Evolutionary conservation across 441 rosid genomes (phyloP).

Genomic region (Croton setiger): DNA sequence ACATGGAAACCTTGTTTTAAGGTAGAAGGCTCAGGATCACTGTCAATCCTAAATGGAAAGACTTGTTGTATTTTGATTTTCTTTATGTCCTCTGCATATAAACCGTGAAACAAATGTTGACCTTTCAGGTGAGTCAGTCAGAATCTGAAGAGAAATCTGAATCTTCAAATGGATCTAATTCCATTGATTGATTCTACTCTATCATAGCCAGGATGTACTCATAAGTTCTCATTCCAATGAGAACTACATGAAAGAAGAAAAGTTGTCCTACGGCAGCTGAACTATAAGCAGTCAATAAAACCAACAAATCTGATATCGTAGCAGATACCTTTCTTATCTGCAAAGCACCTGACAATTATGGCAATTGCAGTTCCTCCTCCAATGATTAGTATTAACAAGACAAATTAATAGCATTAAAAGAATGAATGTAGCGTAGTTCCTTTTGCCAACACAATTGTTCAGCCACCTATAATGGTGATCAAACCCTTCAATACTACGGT

Average conservation of each 20-base stretch:
- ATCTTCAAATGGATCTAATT: conserved; percentile 62
- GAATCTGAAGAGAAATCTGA: conserved; percentile 82
- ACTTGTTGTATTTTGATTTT: conserved; percentile 47
- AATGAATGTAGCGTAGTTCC: conserved; percentile 80
- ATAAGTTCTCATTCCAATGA: conserved; percentile 96
- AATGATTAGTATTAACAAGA: conserved; percentile 76
- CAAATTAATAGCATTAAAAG: conserved; percentile 74
- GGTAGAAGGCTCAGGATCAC: conserved; percentile 46
- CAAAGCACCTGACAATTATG: conserved; percentile 81
- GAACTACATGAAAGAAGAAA: conserved; percentile 90
- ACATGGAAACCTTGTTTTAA: conserved; percentile 60
- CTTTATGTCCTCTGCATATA: conserved; percentile 49
- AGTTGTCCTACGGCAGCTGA: conserved; percentile 97
- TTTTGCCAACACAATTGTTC: conserved; percentile 92
- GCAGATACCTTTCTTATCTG: conserved; percentile 83
- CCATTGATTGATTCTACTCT: conserved; percentile 68
- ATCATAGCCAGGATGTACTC: conserved; percentile 95
- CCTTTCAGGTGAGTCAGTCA: conserved; percentile 75
- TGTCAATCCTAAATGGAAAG: conserved; percentile 73
- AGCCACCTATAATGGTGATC: conserved; percentile 99
- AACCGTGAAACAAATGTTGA: conserved; percentile 55
- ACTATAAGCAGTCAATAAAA: conserved; percentile 73
- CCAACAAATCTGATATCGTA: conserved; percentile 72
- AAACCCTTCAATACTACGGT: conserved; percentile 94
- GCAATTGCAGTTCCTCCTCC: conserved; percentile 95